Base-by-base conservation (phyloP, 306 rosid genomes). In the Cucumis melo region DNA sequence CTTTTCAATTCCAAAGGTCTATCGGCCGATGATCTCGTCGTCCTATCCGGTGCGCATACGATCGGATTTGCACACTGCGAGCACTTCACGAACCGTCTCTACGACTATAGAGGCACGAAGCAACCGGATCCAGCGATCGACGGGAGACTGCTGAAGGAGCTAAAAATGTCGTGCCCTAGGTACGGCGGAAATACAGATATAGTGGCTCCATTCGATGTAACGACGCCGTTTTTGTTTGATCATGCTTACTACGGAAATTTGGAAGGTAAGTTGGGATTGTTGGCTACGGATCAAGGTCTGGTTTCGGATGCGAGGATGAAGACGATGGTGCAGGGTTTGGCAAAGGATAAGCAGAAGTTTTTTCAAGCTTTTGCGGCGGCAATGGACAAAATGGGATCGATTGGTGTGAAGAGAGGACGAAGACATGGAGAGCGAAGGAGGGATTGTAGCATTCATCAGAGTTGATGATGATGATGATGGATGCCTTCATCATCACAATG, bases 21-120 rank as follows among this genome's bases (percentile, higher is more conserved):
- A 44, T 74, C 86, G 21, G 81, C 80, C 65, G 83, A 86, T 19
- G 97, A 93, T 80, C 82, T 91, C 23, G 97, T 93, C 5, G 92
- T 87, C 44, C 98, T 93, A 46, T 91, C 98, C 0, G 98, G 97
- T 46, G 98, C 96, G 44, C 98, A 93, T 75, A 91, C 98, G 56
- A 82, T 93, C 1, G 97, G 98, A 38, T 93, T 83, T 24, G 89
- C 97, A 24, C 98, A 93, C 72, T 93, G 98, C 81, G 77, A 78
- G 54, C 78, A 88, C 65, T 93, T 93, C 32, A 80, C 86, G 21
- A 81, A 77, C 77, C 65, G 78, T 36, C 68, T 93, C 15, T 91
- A 93, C 56, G 87, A 81, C 78, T 91, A 62, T 75, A 24, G 20
- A 20, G 92, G 88, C 50, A 88, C 81, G 27, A 85, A 81, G 11